Base-by-base conservation (phyloP, 1,139 yeast species). In the Taphrina communis region DNA sequence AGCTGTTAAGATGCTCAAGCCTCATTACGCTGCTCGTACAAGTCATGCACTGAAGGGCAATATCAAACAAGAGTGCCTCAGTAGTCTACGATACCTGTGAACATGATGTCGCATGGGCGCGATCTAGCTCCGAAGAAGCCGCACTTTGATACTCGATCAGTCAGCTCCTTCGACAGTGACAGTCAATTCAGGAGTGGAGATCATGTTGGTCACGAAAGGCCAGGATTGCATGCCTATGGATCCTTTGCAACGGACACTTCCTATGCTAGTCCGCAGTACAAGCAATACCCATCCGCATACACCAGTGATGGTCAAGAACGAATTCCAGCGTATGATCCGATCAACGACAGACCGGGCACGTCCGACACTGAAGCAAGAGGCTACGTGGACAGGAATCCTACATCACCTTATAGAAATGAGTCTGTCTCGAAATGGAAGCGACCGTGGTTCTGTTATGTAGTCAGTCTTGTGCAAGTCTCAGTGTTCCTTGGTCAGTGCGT, bases 401-500 rank as follows among this genome's bases (percentile, higher is more conserved):
- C 36, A 35, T 11, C 9, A 17, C 11, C 9, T 1, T 21, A 21
- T 17, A 9, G n/a, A 11, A 25, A 50, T n/a, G 36, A 8, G 35
- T 11, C 53, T 21, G 14, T 9, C 11, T 53, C 58, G 42, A 53
- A 35, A 53, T 53, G 58, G 58, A 53, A 31, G 31, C 42, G 42
- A 58, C 62, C 62, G 8, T 58, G 62, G 62, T 58, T 58, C 25
- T 55, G 60, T 42, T 68, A 55, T 74, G 72, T 73, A 8, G 70
- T 78, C 41, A 74, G 77, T 31, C 25, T 81, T 6, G 82, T 86
- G 31, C 91, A 88, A 75, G 75, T 86, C 2, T 77, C 79, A 9
- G 88, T 88, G 19, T 88, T 88, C 74, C 82, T 88, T n/a, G 88
- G 83, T n/a, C 93, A 88, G 76, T 77, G 89, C 59, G 84, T 81